Evolutionary conservation across 768 basidiomycete species (phyloP), one percentile per base, ranked within the genome.

Genomic region (Phallus indusiatus): DNA sequence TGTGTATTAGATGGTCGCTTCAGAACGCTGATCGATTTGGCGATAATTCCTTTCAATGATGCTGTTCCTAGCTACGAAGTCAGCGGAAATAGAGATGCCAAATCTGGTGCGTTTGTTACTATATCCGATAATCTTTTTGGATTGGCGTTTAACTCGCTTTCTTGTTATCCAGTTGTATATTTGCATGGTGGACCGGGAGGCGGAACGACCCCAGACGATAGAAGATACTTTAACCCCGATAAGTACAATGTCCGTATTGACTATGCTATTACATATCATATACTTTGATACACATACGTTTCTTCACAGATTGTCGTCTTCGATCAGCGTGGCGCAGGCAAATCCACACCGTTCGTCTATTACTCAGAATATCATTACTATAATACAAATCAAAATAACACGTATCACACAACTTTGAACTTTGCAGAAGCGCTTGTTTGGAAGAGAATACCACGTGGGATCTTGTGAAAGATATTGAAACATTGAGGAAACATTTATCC

Each of bases 381-480:
- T n/a, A n/a, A n/a, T n/a, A n/a, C n/a, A n/a, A n/a, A n/a, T n/a
- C n/a, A n/a, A n/a, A n/a, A n/a, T n/a, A n/a, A n/a, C n/a, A n/a
- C n/a, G n/a, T n/a, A n/a, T n/a, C n/a, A n/a, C n/a, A n/a, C n/a
- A n/a, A n/a, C n/a, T n/a, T n/a, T n/a, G n/a, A n/a, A n/a, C 21
- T 35, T 50, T 58, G 18, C 64, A 92, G 89, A 71, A 79, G 68
- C 57, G 92, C 93, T 8, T 86, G 71, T 34, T 71, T 86, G 1
- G 85, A 89, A 64, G 86, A 93, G 54, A 97, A 97, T 71, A 96
- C 92, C 1, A 96, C 94, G 5, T 93, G 90, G 90, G 86, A 92
- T 67, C 82, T 95, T 47, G 91, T 97, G 22, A 86, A 81, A 63
- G 94, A 97, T 67, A 83, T 93, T 10, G 94, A 97, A 69, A 85